Percentiles rank a stretch among this genome's conserved stretches.
phyloP scores from a whole-genome alignment of 495 filamentous ascomycete species.

The Aspergillus sparsus region DNA sequence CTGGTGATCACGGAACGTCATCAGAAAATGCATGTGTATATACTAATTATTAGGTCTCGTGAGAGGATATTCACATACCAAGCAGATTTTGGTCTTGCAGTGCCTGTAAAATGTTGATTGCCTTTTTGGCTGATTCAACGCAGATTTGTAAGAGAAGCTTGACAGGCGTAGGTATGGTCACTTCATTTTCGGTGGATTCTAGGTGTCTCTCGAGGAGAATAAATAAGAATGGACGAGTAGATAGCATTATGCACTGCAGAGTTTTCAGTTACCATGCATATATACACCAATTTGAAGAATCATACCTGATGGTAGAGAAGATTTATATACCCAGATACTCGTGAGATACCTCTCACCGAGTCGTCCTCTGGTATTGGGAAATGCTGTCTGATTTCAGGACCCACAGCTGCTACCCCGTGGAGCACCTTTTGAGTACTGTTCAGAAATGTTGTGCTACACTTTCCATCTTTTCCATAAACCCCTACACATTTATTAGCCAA shows the following conservation, averaged over 20 bases:
- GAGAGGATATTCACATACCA: constrained; percentile 26
- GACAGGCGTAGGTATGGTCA: constrained; percentile 30
- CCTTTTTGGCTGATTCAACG: constrained; percentile 44
- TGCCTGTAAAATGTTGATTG: constrained; percentile 37
- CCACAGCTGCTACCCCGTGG: constrained; percentile 39
- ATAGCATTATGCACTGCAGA: constrained; percentile 41
- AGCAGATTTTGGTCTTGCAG: constrained; percentile 43
- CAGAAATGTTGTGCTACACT: constrained; percentile 41
- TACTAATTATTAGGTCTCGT: background rate
- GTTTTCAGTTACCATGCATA: background rate
- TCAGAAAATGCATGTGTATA: background rate
- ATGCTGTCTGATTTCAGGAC: constrained; percentile 36
- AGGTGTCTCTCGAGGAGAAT: constrained; percentile 39
- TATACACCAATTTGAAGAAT: background rate
- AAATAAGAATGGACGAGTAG: constrained; percentile 45
- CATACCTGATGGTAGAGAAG: constrained; percentile 45
- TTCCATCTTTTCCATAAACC: constrained; percentile 45
- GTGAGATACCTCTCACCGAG: constrained; percentile 36
- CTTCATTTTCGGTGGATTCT: constrained; percentile 27
- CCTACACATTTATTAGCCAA: constrained; percentile 22
- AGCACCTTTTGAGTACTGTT: constrained; percentile 41
- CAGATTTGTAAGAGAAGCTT: constrained; percentile 42
- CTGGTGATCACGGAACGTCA: constrained; percentile 18
- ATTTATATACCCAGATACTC: constrained; percentile 45
- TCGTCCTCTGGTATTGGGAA: constrained; percentile 33